Conservation (phyloP, 1,284 basidiomycete genomes). For the Paramarasmius palmivorus region DNA sequence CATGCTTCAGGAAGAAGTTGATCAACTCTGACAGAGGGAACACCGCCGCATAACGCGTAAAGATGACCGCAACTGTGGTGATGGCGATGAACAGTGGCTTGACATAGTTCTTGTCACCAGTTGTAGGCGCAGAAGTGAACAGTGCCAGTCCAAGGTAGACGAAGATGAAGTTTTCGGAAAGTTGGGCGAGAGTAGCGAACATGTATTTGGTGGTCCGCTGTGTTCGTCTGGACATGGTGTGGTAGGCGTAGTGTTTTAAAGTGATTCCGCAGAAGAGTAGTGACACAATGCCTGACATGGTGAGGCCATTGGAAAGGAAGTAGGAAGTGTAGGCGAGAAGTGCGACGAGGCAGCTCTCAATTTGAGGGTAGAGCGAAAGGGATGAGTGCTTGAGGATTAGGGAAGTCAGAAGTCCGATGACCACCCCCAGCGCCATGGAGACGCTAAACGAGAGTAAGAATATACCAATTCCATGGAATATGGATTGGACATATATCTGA, state of each 20-base stretch:
- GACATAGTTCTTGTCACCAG: constrained; percentile 80
- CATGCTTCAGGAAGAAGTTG: constrained; percentile 86
- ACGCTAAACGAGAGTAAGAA: constrained; percentile 95
- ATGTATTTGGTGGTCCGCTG: constrained; percentile 97
- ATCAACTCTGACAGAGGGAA: constrained; percentile 96
- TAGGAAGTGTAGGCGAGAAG: constrained; percentile 97
- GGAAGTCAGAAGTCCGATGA: constrained; percentile 89
- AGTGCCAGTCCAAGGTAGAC: constrained; percentile 97
- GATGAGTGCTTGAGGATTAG: constrained; percentile 95
- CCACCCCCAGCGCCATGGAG: constrained; percentile 92
- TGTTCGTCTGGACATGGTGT: constrained; percentile 96
- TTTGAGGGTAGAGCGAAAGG: constrained; percentile 83
- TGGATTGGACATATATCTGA: constrained; percentile 84
- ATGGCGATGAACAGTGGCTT: constrained; percentile 95
- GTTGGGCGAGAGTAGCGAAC: constrained; percentile 88
- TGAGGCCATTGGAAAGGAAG: constrained; percentile 95
- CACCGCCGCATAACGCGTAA: constrained; percentile 94
- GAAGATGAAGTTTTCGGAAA: constrained; percentile 99
- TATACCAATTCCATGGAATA: constrained; percentile 95
- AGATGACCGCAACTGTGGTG: constrained; percentile 87
- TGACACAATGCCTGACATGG: constrained; percentile 97
- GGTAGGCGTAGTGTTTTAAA: constrained; percentile 98
- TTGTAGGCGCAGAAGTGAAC: constrained; percentile 81
- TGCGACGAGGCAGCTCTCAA: constrained; percentile 93
- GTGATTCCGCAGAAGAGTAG: constrained; percentile 99